Conservation (phyloP, 2,329 filamentous ascomycete species). For the Elsinoe ampelina region DNA sequence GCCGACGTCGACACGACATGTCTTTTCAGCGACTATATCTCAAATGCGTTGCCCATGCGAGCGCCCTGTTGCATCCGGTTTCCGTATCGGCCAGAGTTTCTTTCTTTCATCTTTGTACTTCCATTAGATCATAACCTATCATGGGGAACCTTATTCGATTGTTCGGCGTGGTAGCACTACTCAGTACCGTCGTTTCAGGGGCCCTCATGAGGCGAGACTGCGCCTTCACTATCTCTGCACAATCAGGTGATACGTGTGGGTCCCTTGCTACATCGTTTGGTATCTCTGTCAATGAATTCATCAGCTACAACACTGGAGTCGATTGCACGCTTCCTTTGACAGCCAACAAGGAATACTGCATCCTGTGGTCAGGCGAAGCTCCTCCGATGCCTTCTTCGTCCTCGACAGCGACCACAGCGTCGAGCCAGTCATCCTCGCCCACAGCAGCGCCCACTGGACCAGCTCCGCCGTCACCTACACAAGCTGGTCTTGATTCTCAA, state of each 20-base stretch:
- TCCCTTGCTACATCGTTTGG: not conserved
- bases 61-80: no score
- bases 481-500: not conserved
- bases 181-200: no score
- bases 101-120: no score
- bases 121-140: no score
- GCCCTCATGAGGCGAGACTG: not conserved
- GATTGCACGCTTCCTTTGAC: not conserved
- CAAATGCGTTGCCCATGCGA: no score
- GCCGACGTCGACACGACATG: no score
- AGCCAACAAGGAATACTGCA: not conserved
- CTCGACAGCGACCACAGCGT: not conserved
- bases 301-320: not conserved
- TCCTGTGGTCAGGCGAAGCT: not conserved
- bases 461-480: not conserved
- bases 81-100: no score
- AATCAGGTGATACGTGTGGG: not conserved
- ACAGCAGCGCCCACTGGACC: not conserved
- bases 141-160: no score
- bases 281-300: not conserved
- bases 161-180: no score
- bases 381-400: not conserved
- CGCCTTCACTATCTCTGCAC: not conserved
- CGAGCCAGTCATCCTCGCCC: not conserved
- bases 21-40: no score